Evolutionary conservation across 805 yeast genomes (phyloP).

Genomic region (Nakazawaea populi): DNA sequence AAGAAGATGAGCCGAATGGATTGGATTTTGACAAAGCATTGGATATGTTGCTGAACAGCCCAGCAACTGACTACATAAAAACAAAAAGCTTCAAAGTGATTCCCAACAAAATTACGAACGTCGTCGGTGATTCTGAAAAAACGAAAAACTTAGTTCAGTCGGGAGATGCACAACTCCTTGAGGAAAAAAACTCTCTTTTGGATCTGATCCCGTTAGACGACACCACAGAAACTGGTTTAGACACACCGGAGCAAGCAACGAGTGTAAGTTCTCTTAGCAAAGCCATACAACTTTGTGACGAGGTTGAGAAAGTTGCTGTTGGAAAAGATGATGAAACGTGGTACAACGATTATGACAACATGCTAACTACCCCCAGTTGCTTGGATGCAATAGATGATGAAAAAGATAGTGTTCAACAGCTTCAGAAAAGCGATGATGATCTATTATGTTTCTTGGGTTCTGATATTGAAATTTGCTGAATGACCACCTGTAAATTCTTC

Average conservation of each 20-base stretch:
- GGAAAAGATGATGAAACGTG: neutral
- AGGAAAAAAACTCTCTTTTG: neutral
- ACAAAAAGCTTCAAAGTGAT: neutral
- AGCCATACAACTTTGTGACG: too few relatives aligned
- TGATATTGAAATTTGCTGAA: constrained; percentile 18
- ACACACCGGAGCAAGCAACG: too few relatives aligned
- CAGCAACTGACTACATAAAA: neutral
- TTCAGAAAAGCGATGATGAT: neutral
- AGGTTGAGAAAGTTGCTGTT: too few relatives aligned
- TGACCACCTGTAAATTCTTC: constrained; percentile 4
- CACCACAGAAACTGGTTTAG: neutral
- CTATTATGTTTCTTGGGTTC: constrained; percentile 19
- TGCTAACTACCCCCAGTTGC: too few relatives aligned
- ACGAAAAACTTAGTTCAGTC: neutral
- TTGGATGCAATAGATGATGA: too few relatives aligned
- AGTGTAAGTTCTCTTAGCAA: too few relatives aligned
- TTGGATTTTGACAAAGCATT: neutral
- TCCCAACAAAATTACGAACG: neutral
- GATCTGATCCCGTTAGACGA: neutral
- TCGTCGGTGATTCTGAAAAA: neutral
- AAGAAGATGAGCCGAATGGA: neutral
- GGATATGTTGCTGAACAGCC: neutral
- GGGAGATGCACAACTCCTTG: neutral
- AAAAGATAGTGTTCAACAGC: neutral
- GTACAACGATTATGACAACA: neutral